These are phyloP conservation scores for Thyridium curvatum DNA, from an alignment of 2,329 filamentous ascomycete genomes.

Conservation along the genomic window DNA sequence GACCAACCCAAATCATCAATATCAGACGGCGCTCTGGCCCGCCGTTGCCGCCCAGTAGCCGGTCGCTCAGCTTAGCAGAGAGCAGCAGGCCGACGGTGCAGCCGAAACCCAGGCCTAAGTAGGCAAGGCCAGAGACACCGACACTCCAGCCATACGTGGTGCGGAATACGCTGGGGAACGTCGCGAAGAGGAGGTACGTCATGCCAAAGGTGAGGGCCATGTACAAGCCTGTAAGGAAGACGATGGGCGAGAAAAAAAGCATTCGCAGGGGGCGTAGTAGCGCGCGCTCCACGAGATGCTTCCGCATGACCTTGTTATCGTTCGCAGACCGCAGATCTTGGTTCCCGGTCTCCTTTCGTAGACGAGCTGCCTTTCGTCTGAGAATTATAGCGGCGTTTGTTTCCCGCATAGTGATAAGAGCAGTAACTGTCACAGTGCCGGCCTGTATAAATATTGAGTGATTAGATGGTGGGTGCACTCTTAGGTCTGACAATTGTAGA, in stretches of 20 bases:
- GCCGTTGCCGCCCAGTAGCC: constrained; percentile 25
- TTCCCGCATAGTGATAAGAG: constrained; percentile 15
- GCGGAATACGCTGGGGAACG: constrained; percentile 48
- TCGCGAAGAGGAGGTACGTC: constrained; percentile 35
- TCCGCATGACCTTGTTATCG: constrained; percentile 31
- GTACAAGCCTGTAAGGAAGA: constrained; percentile 49
- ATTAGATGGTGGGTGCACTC: no score
- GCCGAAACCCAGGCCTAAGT: constrained; percentile 54
- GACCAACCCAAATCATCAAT: constrained; percentile 31
- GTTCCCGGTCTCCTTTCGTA: constrained; percentile 35
- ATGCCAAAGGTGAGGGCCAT: constrained; percentile 41
- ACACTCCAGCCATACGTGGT: constrained; percentile 37
- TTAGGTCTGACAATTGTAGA: no score
- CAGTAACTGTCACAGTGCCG: no score
- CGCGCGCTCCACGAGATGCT: constrained; percentile 39
- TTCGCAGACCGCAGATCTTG: constrained; percentile 33
- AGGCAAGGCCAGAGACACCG: constrained; percentile 45
- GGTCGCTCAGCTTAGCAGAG: constrained; percentile 21
- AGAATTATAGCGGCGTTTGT: constrained; percentile 26
- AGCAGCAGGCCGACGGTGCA: constrained; percentile 20
- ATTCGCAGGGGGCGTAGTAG: constrained; percentile 50
- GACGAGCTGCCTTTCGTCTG: constrained; percentile 17
- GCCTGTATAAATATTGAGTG: neutral
- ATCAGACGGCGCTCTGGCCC: constrained; percentile 34
- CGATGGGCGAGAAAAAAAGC: constrained; percentile 52